phyloP scores from a whole-genome alignment of 1,284 basidiomycete species.

The Albatrellus sp. region DNA sequence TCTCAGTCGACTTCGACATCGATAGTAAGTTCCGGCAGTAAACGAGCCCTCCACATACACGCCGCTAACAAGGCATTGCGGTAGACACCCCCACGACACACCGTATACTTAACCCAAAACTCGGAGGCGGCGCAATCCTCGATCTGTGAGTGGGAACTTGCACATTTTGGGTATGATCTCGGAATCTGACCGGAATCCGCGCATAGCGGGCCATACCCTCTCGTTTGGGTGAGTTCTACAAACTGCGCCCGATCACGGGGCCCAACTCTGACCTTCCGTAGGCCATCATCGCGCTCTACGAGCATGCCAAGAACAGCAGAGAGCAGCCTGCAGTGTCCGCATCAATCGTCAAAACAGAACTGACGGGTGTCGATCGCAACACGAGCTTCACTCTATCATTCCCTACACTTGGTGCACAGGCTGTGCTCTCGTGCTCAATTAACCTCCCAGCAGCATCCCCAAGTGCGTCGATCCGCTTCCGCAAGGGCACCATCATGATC shows the following conservation, averaged over 20 bases:
- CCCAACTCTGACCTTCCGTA: conserved; percentile 14
- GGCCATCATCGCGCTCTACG: conserved; percentile 71
- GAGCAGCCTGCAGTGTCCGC: conserved; percentile 45
- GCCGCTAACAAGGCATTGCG: not conserved
- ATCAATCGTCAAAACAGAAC: conserved; percentile 59
- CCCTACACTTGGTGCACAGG: conserved; percentile 47
- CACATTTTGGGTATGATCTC: not conserved
- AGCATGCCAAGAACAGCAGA: conserved; percentile 57
- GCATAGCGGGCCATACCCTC: conserved; percentile 66
- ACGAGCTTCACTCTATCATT: conserved; percentile 74
- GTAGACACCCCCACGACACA: conserved; percentile 58
- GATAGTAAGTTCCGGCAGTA: conserved; percentile 39
- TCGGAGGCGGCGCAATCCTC: conserved; percentile 79
- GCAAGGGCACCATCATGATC: conserved; percentile 53
- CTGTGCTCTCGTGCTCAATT: conserved; percentile 53
- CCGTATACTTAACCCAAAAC: conserved; percentile 67
- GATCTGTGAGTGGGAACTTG: conserved; percentile 47
- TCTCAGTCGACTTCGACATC: conserved; percentile 62
- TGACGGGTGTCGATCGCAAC: conserved; percentile 71
- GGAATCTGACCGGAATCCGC: not conserved
- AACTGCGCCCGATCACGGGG: not conserved
- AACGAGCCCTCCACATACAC: not conserved
- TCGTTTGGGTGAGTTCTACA: conserved; percentile 51
- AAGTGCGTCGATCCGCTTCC: conserved; percentile 54
- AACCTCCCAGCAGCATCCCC: conserved; percentile 29